These are phyloP conservation scores for Rhodofomes roseus DNA, from an alignment of 1,284 basidiomycete species.

Conservation along the genomic window DNA sequence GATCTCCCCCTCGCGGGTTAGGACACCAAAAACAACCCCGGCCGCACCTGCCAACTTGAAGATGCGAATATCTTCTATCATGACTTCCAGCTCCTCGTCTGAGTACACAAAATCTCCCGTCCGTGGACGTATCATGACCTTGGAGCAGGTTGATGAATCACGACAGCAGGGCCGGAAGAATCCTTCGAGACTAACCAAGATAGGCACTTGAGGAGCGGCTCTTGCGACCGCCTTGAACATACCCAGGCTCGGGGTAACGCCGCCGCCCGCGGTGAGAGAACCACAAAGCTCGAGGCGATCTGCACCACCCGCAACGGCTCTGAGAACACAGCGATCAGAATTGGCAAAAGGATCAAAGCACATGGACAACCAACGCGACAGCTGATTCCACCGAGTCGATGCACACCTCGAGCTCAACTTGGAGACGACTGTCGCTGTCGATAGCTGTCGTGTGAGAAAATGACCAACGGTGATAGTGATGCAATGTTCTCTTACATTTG, in stretches of 20 bases:
- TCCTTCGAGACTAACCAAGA: not conserved
- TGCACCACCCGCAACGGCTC: conserved; percentile 66
- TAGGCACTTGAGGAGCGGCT: conserved; percentile 29
- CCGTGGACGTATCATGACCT: conserved; percentile 80
- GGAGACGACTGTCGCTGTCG: not conserved
- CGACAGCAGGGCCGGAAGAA: not conserved
- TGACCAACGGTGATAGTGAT: too few relatives aligned
- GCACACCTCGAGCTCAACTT: conserved; percentile 60
- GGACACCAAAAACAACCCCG: conserved; percentile 71
- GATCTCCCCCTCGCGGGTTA: conserved; percentile 57
- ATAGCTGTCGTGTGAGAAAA: not conserved
- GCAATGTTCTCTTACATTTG: too few relatives aligned
- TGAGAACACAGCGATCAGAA: conserved; percentile 24
- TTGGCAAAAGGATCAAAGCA: not conserved
- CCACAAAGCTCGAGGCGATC: conserved; percentile 77
- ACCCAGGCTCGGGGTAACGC: conserved; percentile 75
- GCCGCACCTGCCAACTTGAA: conserved; percentile 55
- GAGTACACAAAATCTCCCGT: conserved; percentile 76
- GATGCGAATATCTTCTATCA: conserved; percentile 64
- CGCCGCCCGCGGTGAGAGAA: conserved; percentile 69
- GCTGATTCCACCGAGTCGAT: conserved; percentile 78
- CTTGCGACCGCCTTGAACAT: conserved; percentile 55
- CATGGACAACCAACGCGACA: conserved; percentile 44
- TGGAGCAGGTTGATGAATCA: not conserved
- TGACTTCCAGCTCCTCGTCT: conserved; percentile 59